These are phyloP conservation scores for Immersiella caudata DNA, from an alignment of 495 filamentous ascomycete genomes.

Conservation along the genomic window DNA sequence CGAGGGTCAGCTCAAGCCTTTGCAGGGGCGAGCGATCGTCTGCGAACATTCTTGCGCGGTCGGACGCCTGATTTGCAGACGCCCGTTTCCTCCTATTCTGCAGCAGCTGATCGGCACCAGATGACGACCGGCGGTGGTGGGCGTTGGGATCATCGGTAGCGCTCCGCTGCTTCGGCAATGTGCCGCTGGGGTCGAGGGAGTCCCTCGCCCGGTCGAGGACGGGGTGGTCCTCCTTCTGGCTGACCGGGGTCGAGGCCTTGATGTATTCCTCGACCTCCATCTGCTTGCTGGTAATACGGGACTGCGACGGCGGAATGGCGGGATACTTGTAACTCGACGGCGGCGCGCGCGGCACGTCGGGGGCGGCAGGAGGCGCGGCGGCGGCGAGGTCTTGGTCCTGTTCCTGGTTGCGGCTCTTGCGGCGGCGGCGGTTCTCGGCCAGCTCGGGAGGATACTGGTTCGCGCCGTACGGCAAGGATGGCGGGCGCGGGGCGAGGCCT, in stretches of 20 bases:
- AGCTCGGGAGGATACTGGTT: conserved; percentile 50
- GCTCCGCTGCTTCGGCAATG: conserved; percentile 31
- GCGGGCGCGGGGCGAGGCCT: conserved; percentile 53
- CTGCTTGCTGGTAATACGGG: conserved; percentile 32
- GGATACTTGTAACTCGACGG: conserved; percentile 61
- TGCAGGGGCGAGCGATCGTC: conserved; percentile 86
- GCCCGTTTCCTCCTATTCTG: conserved; percentile 32
- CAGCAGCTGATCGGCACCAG: conserved; percentile 35
- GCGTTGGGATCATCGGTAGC: conserved; percentile 22
- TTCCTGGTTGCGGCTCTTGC: conserved; percentile 40
- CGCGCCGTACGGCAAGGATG: conserved; percentile 50
- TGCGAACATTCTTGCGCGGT: conserved; percentile 60
- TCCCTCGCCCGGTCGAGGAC: conserved; percentile 39
- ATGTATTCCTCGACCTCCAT: conserved; percentile 50
- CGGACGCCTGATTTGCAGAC: conserved; percentile 26
- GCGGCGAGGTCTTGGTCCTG: conserved; percentile 34
- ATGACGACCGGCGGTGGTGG: conserved; percentile 34
- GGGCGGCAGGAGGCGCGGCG: conserved; percentile 54
- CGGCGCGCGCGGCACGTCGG: conserved; percentile 61
- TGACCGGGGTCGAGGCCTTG: conserved; percentile 38
- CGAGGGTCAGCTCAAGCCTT: conserved; percentile 83
- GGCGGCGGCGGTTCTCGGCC: conserved; percentile 41
- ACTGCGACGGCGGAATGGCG: conserved; percentile 36
- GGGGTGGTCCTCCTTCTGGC: conserved; percentile 34
- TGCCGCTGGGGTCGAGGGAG: conserved; percentile 34